Conservation (phyloP, 108 stramenopile species). For the Nitzschia sp. region DNA sequence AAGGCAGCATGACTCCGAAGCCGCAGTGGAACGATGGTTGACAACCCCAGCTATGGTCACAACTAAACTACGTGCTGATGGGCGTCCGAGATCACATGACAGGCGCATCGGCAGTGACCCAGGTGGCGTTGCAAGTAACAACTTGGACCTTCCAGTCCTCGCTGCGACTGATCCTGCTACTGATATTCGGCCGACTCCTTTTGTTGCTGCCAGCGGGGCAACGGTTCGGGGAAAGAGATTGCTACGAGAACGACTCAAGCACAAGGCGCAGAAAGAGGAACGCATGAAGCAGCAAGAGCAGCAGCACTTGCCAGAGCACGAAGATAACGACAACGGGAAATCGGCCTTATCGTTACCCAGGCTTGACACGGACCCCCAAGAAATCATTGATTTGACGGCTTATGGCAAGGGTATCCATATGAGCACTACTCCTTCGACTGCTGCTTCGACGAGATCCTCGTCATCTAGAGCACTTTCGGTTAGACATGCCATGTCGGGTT, state of each 20-base stretch:
- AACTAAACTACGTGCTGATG: background rate
- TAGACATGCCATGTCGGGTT: background rate
- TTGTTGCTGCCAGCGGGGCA: too few species aligned
- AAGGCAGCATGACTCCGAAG: background rate
- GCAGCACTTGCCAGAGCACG: too few species aligned
- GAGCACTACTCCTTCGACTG: constrained; percentile 15
- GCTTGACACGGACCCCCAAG: too few species aligned
- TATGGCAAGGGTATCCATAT: too few species aligned
- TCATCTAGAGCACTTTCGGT: background rate
- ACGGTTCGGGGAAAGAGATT: constrained; percentile 8
- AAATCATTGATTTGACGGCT: too few species aligned
- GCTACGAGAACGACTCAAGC: constrained; percentile 7
- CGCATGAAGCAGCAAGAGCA: background rate
- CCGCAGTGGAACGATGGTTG: constrained; percentile 17
- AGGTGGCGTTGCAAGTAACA: too few species aligned
- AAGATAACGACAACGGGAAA: too few species aligned
- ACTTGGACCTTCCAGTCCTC: too few species aligned
- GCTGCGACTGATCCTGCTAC: too few species aligned
- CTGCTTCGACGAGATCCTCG: constrained; percentile 3
- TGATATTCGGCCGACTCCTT: too few species aligned
- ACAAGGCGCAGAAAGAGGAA: background rate
- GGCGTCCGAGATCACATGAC: background rate
- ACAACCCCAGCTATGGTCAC: background rate
- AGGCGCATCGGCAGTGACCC: background rate
- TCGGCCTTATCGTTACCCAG: too few species aligned